Evolutionary conservation across 768 basidiomycete species (phyloP), one percentile per base, ranked within the genome.

Genomic region (Nidula microcarpa): DNA sequence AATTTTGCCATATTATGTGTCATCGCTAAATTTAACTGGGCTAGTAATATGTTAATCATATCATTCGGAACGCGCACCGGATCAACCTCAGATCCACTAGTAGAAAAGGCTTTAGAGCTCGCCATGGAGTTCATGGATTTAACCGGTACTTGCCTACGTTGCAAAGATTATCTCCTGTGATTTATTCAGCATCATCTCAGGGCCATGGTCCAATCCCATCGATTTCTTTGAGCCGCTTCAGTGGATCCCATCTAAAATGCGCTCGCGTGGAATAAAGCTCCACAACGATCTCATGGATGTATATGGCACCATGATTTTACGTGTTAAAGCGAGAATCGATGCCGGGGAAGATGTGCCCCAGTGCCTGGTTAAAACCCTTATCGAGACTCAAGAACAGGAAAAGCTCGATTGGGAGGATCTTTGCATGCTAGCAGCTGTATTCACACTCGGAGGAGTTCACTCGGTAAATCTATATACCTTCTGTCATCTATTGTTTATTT

Each of bases 221-320:
- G 78, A 80, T 58, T 80, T 78, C 51, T 53, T 79, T 9, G 64
- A 66, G 33, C 56, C 69, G 7, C 68, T 79, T n/a, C 78, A 77
- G 48, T 59, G 63, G 51, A 47, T 79, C 3, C 77, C 75, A 1
- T 73, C 65, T 11, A 50, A 52, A 11, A 75, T 69, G 63, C 64
- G 58, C 5, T 57, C 65, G 1, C 69, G 78, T 13, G 76, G 65
- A 2, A 60, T 60, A 23, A 68, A 65, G 36, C 70, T 80, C 5
- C 74, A 76, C 50, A 49, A 66, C 13, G 68, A 62, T 53, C 61
- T 75, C 30, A 56, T 76, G 32, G 61, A 67, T 1, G 63, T 65
- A 0, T 76, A 76, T 56, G 70, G 73, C 4, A 67, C 63, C 9
- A 66, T 76, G 61, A 67, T 76, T 43, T 56, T 59, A n/a, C 58